Base-by-base conservation (phyloP, 2,329 filamentous ascomycete species). In the Pseudocercospora fuligena region DNA sequence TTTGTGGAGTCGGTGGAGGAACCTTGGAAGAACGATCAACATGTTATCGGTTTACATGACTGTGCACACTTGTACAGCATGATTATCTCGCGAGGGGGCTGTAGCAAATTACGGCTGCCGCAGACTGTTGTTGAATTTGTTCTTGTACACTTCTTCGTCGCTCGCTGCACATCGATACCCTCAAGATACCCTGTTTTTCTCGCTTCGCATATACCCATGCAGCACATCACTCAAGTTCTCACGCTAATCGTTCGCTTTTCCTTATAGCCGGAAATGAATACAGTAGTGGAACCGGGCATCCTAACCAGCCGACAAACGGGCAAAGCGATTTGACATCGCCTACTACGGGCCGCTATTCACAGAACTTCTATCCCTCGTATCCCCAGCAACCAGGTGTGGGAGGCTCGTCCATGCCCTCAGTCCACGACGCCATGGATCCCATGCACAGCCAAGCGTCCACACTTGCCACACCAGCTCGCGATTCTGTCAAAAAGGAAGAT, bases 361-460 rank as follows among this genome's bases (percentile, higher is more conserved):
- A 95, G 68, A 89, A 90, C 72, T 96, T 95, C 80, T 93, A 93
- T 75, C 84, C 87, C 43, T 85, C 85, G 31, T 92, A 92, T 75
- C 87, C 89, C 62, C 83, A 61, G 85, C 87, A 75, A 81, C 88
- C 85, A 67, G 84, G 83, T 60, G 81, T 81, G 68, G 85, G 84
- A 63, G 85, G 76, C 12, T 83, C 84, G 47, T 83, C 89, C 21
- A 90, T 94, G 83, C 83, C 87, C 5, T 87, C 91, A 58, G 86
- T 92, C 36, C 87, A 87, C 68, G 86, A 87, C 62, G 83, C 82
- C 40, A 84, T 89, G 68, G 82, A 81, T 70, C 81, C 80, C 71
- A 83, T 77, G 72, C 73, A 73, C 43, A 56, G 65, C 43, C 70
- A 73, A 23, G 70, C 72, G 49, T 73, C 74, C 33, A 69, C 83